phyloP scores from a whole-genome alignment of 1,284 basidiomycete genomes.

The Tilletia walkeri region DNA sequence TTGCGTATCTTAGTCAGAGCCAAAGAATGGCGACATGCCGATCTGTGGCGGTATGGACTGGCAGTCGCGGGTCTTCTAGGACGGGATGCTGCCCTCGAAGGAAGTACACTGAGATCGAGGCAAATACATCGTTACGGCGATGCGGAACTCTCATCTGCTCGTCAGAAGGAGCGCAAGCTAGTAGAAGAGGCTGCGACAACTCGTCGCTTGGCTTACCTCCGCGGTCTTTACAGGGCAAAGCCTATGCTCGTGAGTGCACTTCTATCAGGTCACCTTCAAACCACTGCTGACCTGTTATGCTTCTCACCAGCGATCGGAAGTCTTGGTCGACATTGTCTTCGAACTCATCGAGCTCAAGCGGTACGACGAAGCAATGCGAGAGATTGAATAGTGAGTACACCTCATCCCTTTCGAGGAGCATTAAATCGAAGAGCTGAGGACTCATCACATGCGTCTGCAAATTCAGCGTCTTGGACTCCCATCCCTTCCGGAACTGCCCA shows the following conservation, averaged over 20 bases:
- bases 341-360: slow-evolving; percentile 17
- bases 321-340: slow-evolving; percentile 13
- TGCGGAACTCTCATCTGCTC: not conserved
- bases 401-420: not conserved
- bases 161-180: not conserved
- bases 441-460: not conserved
- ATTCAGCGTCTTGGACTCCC: not conserved
- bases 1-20: slow-evolving; percentile 14
- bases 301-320: not conserved
- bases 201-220: slow-evolving; percentile 2
- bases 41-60: slow-evolving; percentile 17
- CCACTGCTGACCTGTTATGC: no score
- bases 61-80: slow-evolving; percentile 11
- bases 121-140: not conserved
- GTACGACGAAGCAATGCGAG: slow-evolving; percentile 13
- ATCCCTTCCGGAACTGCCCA: slow-evolving; percentile 7
- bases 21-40: slow-evolving; percentile 9
- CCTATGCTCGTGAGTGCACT: not conserved
- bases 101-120: not conserved
- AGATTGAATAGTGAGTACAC: slow-evolving; percentile 8
- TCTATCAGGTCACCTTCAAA: no score
- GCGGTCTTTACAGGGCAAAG: slow-evolving; percentile 3
- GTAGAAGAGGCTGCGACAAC: not conserved
- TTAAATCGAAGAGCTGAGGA: not conserved
- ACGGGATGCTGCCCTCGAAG: not conserved